Percentiles rank a stretch among this genome's conserved stretches.
Evolutionary conservation across 2,329 filamentous ascomycete species (phyloP).

Genomic region (Paecilomyces dactylethromorphus): DNA sequence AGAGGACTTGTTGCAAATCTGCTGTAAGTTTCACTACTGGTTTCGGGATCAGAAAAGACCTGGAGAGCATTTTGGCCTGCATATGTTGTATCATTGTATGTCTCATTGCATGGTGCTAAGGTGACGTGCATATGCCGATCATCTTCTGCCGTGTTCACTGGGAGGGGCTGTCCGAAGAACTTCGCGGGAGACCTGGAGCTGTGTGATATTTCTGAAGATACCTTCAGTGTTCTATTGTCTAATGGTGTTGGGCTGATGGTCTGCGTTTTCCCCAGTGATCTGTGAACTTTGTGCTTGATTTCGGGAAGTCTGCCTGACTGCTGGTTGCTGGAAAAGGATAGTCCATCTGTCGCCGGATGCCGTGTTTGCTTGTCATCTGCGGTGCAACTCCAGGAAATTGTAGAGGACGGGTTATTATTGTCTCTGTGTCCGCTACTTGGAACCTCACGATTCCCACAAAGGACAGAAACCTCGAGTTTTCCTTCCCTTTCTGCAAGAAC

Average conservation of each 20-base stretch:
- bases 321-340: background rate
- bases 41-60: background rate
- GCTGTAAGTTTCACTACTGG: background rate
- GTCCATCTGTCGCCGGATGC: background rate
- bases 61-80: background rate
- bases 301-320: background rate
- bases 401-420: background rate
- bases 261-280: background rate
- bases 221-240: background rate
- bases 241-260: background rate
- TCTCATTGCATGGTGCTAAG: too few relatives aligned
- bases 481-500: conserved; percentile 14
- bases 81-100: background rate
- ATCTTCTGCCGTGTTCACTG: background rate
- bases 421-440: background rate
- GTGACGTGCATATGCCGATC: background rate
- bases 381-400: background rate
- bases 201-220: background rate
- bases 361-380: background rate
- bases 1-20: background rate
- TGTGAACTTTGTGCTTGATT: background rate
- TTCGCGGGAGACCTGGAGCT: background rate
- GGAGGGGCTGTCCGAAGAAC: background rate
- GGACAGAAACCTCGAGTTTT: background rate
- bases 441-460: background rate